These are phyloP conservation scores for Bauhinia variegata DNA, from an alignment of 306 rosid genomes.

Conservation along the genomic window DNA sequence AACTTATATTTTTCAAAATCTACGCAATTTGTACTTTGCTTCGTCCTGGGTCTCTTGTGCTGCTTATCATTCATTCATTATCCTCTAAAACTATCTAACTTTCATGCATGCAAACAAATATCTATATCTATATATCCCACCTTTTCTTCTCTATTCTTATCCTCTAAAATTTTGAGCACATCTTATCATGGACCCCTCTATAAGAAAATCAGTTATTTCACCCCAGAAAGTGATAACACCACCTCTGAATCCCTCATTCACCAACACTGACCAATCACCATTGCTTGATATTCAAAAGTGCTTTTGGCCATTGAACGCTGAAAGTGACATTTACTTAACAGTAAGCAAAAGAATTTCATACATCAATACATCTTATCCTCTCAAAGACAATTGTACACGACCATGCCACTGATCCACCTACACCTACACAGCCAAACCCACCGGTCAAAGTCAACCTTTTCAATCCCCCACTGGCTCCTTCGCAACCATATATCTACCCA, in stretches of 20 bases:
- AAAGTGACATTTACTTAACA: slow-evolving; percentile 57
- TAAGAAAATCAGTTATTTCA: too few species aligned
- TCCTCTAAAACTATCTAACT: not conserved
- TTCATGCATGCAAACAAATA: too few species aligned
- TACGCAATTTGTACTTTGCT: too few species aligned
- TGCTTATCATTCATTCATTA: not conserved
- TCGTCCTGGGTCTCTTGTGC: too few species aligned
- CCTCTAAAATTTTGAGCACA: not conserved
- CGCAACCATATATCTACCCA: slow-evolving; percentile 42
- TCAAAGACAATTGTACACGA: not conserved
- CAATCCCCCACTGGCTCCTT: not conserved
- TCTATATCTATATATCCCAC: not conserved
- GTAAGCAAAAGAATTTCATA: slow-evolving; percentile 33
- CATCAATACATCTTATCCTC: slow-evolving; percentile 5
- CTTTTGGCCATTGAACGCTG: slow-evolving; percentile 26
- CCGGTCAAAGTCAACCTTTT: slow-evolving; percentile 81
- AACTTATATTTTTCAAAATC: too few species aligned
- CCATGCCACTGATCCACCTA: slow-evolving; percentile 40
- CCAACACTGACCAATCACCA: not conserved
- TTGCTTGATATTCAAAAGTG: not conserved
- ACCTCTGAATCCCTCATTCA: not conserved
- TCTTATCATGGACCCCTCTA: too few species aligned
- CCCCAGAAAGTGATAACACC: too few species aligned
- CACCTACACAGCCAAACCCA: slow-evolving; percentile 53
- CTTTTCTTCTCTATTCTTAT: too few species aligned